phyloP scores from a whole-genome alignment of 805 yeast genomes.

The Wickerhamiella kurtzmanii region DNA sequence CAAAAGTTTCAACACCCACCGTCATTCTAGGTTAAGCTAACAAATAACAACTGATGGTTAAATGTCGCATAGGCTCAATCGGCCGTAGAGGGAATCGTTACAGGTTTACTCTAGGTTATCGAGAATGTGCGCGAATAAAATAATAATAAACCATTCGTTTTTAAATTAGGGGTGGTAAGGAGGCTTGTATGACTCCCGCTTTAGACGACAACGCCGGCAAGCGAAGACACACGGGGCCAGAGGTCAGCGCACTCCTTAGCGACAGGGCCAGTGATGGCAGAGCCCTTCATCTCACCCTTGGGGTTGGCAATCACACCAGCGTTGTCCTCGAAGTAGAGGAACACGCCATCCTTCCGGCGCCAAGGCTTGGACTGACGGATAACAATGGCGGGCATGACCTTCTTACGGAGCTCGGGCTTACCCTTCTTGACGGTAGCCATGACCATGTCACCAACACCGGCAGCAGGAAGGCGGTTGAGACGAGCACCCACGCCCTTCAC shows the following conservation, averaged over 20 bases:
- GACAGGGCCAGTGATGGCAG: conserved; percentile 99
- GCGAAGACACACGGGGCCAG: conserved; percentile 99
- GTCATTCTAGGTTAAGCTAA: too few relatives aligned
- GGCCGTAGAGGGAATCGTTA: background rate
- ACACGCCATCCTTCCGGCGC: conserved; percentile 99
- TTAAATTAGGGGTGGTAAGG: background rate
- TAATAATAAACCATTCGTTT: conserved; percentile 6
- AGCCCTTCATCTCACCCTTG: conserved; percentile 99
- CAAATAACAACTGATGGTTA: too few relatives aligned
- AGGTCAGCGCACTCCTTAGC: conserved; percentile 99
- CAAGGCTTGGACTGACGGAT: conserved; percentile 99
- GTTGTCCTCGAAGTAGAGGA: conserved; percentile 98
- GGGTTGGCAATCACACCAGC: conserved; percentile 99
- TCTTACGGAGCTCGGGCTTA: conserved; percentile 99
- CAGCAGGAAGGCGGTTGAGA: conserved; percentile 99
- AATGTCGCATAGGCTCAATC: too few relatives aligned
- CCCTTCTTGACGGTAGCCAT: conserved; percentile 98
- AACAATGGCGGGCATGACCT: conserved; percentile 99
- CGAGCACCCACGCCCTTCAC: conserved; percentile 99
- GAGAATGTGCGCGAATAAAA: conserved; percentile 11
- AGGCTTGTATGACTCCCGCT: too few relatives aligned
- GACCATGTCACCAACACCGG: conserved; percentile 89
- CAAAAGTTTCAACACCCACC: too few relatives aligned
- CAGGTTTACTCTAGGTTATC: background rate
- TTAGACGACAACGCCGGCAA: conserved; percentile 99